Percentiles rank a stretch among this genome's conserved stretches.
Evolutionary conservation across 2,329 filamentous ascomycete genomes (phyloP).

Genomic region (Nemania abortiva): DNA sequence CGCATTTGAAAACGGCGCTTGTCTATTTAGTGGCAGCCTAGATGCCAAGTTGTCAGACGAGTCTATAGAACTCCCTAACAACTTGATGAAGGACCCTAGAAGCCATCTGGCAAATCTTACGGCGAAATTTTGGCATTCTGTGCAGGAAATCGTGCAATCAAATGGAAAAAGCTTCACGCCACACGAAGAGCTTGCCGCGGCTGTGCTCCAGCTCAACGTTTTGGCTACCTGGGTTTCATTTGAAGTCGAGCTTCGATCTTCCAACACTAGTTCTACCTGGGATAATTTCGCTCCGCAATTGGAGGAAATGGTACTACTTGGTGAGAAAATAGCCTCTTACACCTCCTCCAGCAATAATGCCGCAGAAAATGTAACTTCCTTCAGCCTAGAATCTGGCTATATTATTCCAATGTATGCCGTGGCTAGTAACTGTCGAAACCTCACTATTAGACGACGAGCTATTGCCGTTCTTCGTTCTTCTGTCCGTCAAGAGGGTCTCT

Average conservation of each 20-base stretch:
- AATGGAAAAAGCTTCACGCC: neutral
- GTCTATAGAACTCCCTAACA: constrained; percentile 18
- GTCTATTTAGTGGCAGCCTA: constrained; percentile 28
- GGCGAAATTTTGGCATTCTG: constrained; percentile 21
- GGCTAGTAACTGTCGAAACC: constrained; percentile 17
- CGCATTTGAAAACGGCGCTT: constrained; percentile 27
- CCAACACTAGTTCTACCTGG: constrained; percentile 3
- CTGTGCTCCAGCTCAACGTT: constrained; percentile 26
- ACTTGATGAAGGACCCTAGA: neutral
- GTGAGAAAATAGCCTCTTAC: constrained; percentile 17
- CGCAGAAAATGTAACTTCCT: neutral
- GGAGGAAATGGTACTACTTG: constrained; percentile 19
- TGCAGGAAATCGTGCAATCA: constrained; percentile 16
- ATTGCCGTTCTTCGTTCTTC: constrained; percentile 28
- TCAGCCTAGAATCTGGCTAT: constrained; percentile 24
- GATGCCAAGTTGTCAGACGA: constrained; percentile 28
- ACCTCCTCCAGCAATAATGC: neutral
- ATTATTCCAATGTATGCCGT: constrained; percentile 30
- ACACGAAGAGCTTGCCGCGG: constrained; percentile 27
- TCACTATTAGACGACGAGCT: constrained; percentile 22
- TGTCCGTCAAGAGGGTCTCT: constrained; percentile 27
- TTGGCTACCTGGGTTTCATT: constrained; percentile 31
- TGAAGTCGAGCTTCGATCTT: constrained; percentile 24
- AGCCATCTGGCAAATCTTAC: constrained; percentile 21
- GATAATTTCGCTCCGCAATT: constrained; percentile 18